phyloP scores from a whole-genome alignment of 768 basidiomycete species.

The Pisolithus sp. region DNA sequence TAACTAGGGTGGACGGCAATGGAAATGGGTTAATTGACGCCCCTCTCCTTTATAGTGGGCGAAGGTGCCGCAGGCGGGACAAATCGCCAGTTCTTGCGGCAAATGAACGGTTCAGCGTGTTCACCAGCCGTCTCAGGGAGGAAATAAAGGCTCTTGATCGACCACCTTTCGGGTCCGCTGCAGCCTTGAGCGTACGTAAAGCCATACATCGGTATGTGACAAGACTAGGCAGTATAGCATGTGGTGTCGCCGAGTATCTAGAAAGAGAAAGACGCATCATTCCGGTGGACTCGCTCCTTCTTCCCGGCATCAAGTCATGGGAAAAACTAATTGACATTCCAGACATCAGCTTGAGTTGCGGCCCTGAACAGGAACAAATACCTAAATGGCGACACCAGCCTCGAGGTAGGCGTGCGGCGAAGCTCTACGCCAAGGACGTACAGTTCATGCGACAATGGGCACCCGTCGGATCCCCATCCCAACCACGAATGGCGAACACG shows the following conservation, averaged over 20 bases:
- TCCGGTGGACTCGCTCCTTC: constrained; percentile 5
- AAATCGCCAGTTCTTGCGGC: neutral
- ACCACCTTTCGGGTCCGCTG: constrained; percentile 24
- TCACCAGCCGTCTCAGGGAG: neutral
- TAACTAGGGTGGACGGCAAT: constrained; percentile 20
- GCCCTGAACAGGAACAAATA: constrained; percentile 25
- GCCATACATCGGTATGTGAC: neutral
- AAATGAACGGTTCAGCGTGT: neutral
- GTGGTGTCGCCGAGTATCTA: neutral
- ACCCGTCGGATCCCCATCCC: constrained; percentile 22
- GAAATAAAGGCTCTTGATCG: neutral
- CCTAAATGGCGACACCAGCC: constrained; percentile 25
- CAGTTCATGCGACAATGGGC: constrained; percentile 23
- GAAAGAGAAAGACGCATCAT: neutral
- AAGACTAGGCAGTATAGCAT: neutral
- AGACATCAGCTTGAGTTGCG: constrained; percentile 13
- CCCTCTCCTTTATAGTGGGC: constrained; percentile 17
- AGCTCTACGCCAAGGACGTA: constrained; percentile 21
- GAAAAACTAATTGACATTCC: constrained; percentile 9
- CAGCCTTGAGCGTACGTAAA: constrained; percentile 3
- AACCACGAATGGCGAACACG: constrained; percentile 11
- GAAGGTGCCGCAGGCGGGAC: neutral
- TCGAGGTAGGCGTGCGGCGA: constrained; percentile 30
- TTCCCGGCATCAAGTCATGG: constrained; percentile 7
- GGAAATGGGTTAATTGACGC: constrained; percentile 16